phyloP scores from a whole-genome alignment of 495 filamentous ascomycete species.

The Xanthoparmelia taractica region DNA sequence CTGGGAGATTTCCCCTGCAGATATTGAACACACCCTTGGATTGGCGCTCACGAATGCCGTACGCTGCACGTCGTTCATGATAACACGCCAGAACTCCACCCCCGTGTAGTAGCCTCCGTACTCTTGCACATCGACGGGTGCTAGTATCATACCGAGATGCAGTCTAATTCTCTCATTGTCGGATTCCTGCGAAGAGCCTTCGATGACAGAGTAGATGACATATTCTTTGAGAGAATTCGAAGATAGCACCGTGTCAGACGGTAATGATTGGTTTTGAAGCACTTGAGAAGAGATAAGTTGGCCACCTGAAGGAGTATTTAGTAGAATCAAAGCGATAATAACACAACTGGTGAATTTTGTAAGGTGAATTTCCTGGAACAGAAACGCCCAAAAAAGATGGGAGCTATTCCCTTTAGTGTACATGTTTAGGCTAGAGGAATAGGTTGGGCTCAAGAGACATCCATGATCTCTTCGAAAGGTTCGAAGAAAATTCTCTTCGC shows the following conservation, averaged over 20 bases:
- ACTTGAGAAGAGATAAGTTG: not conserved
- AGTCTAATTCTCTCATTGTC: not conserved
- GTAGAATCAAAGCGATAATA: not conserved
- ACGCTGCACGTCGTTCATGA: constrained; percentile 3
- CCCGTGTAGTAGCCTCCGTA: constrained; percentile 6
- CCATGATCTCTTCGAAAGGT: too few relatives aligned
- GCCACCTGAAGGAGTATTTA: not conserved
- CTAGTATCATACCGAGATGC: not conserved
- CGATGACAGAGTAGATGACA: not conserved
- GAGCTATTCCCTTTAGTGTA: not conserved
- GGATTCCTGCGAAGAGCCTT: not conserved
- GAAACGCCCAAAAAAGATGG: not conserved
- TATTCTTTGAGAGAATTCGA: not conserved
- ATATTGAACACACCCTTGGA: not conserved
- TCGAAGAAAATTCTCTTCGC: too few relatives aligned
- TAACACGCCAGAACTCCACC: constrained; percentile 10
- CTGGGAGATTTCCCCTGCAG: not conserved
- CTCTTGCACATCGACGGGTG: constrained; percentile 1
- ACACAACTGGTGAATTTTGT: not conserved
- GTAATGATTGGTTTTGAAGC: not conserved
- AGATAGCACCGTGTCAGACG: not conserved
- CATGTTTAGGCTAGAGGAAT: too few relatives aligned
- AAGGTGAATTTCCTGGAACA: not conserved
- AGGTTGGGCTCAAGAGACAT: too few relatives aligned
- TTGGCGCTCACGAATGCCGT: not conserved